These are phyloP conservation scores for Verticillium dahliae DNA, from an alignment of 2,329 filamentous ascomycete species.

Conservation along the genomic window DNA sequence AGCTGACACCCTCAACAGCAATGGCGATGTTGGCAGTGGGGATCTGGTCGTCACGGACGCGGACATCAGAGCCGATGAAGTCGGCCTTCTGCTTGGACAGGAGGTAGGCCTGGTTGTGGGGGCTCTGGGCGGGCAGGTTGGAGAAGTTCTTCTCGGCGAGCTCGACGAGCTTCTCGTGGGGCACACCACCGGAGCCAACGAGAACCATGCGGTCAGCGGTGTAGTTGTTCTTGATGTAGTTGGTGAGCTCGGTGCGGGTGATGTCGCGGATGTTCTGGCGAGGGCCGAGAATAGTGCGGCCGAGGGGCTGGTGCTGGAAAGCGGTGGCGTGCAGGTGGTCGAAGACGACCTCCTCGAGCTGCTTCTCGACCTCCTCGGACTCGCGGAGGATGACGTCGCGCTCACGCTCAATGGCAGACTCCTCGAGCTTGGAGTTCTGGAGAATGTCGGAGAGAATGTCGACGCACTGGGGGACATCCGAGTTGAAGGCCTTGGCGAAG, in stretches of 20 bases:
- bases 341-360: constrained; percentile 98
- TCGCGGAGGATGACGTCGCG: constrained; percentile 97
- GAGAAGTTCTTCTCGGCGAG: constrained; percentile 96
- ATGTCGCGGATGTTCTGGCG: constrained; percentile 98
- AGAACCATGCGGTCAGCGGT: constrained; percentile 99
- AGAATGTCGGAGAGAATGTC: constrained; percentile 99
- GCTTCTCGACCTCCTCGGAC: constrained; percentile 99
- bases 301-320: constrained; percentile 92
- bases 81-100: constrained; percentile 83
- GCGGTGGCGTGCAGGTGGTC: constrained; percentile 98
- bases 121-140: constrained; percentile 66
- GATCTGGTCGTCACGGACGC: constrained; percentile 93
- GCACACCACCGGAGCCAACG: constrained; percentile 88
- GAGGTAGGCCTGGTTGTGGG: constrained; percentile 67
- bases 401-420: constrained; percentile 89
- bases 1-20: constrained; percentile 98
- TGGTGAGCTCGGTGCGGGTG: constrained; percentile 78
- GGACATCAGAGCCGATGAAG: constrained; percentile 93
- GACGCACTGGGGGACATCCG: constrained; percentile 91
- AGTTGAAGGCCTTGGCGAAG: constrained; percentile 99
- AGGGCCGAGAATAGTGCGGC: constrained; percentile 94
- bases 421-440: constrained; percentile 97
- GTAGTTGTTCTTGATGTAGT: constrained; percentile 99
- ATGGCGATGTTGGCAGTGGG: constrained; percentile 96
- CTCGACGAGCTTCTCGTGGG: constrained; percentile 89